These are phyloP conservation scores for Russula griseocarnosa DNA, from an alignment of 768 basidiomycete genomes.

Conservation along the genomic window DNA sequence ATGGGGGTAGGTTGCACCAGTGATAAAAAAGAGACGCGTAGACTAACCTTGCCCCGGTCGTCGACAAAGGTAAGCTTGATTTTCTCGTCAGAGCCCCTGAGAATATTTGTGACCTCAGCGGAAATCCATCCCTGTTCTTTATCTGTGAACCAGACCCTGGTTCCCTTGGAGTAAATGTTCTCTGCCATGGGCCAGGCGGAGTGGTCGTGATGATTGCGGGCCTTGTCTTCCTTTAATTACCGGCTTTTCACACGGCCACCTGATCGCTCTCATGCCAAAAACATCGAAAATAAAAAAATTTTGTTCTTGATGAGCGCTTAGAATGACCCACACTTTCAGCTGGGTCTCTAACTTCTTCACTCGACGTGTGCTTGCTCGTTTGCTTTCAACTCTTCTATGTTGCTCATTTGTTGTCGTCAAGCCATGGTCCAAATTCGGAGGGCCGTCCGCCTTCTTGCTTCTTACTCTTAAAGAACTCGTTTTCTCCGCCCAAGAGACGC, in stretches of 20 bases:
- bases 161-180: slow-evolving; percentile 88
- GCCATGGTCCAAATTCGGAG: slow-evolving; percentile 41
- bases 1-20: neutral
- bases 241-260: slow-evolving; percentile 21
- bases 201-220: slow-evolving; percentile 18
- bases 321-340: slow-evolving; percentile 1
- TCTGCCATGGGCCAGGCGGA: slow-evolving; percentile 60
- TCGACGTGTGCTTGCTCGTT: slow-evolving; percentile 39
- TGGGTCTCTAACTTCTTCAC: slow-evolving; percentile 26
- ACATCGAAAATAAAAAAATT: neutral
- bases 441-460: slow-evolving; percentile 39
- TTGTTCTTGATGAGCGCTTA: neutral
- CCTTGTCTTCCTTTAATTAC: slow-evolving; percentile 10
- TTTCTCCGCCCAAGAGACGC: slow-evolving; percentile 45
- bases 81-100: slow-evolving; percentile 62
- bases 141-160: slow-evolving; percentile 90
- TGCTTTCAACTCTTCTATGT: slow-evolving; percentile 46
- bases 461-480: slow-evolving; percentile 44
- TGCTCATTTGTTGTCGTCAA: slow-evolving; percentile 38
- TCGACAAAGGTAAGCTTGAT: slow-evolving; percentile 84
- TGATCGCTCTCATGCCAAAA: neutral
- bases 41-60: slow-evolving; percentile 82
- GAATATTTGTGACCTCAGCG: slow-evolving; percentile 69
- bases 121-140: slow-evolving; percentile 94
- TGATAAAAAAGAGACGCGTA: slow-evolving; percentile 17